Conservation (phyloP, 495 filamentous ascomycete genomes). For the Lasiosphaeria hispida region DNA sequence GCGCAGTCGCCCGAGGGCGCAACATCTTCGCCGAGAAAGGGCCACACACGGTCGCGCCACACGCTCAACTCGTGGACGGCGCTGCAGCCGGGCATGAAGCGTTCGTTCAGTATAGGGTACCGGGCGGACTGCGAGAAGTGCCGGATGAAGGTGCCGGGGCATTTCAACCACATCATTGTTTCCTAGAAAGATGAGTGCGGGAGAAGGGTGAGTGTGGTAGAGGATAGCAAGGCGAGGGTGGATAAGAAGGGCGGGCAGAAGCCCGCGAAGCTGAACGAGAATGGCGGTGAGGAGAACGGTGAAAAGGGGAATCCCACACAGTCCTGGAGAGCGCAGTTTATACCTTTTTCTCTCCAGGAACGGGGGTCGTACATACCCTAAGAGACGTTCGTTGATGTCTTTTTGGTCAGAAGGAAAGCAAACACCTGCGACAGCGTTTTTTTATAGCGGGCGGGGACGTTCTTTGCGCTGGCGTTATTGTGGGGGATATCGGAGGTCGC, state of each 20-base stretch:
- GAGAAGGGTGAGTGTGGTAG: constrained; percentile 2
- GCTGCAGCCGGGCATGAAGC: constrained; percentile 57
- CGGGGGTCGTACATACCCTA: no score
- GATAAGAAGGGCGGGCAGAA: not conserved
- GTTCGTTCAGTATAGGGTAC: constrained; percentile 78
- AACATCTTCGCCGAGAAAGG: constrained; percentile 38
- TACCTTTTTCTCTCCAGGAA: no score
- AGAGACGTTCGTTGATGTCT: no score
- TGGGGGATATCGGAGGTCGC: not conserved
- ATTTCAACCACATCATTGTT: constrained; percentile 80
- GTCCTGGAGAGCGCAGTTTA: no score
- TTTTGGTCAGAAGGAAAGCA: no score
- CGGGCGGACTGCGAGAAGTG: constrained; percentile 86
- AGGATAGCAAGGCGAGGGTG: constrained; percentile 9
- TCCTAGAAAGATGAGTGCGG: constrained; percentile 38
- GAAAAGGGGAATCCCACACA: no score
- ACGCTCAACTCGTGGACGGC: constrained; percentile 49
- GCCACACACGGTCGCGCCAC: constrained; percentile 47
- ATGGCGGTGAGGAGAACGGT: no score
- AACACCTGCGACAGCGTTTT: constrained; percentile 1
- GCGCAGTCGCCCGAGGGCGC: constrained; percentile 12
- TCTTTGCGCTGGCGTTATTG: not conserved
- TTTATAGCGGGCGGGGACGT: not conserved
- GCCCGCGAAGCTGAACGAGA: no score
- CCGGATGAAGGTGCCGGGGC: constrained; percentile 71